Conservation (phyloP, 768 basidiomycete species). For the Sporobolomyces pararoseus region DNA sequence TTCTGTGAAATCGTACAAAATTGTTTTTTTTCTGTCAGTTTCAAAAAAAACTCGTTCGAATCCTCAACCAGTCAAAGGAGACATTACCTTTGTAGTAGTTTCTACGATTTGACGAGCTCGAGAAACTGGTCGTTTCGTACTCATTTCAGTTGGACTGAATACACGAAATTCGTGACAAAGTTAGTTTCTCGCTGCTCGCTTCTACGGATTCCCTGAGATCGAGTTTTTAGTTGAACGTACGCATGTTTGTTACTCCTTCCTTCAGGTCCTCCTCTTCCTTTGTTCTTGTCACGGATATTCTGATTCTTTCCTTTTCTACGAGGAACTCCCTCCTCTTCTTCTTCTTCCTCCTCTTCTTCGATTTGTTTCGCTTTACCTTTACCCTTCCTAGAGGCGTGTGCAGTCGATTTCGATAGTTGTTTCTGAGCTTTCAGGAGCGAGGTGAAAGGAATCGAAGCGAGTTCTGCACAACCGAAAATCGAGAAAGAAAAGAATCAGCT, state of each 20-base stretch:
- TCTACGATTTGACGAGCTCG: constrained; percentile 36
- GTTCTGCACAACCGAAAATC: constrained; percentile 20
- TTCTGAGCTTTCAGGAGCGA: constrained; percentile 39
- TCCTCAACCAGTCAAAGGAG: no score
- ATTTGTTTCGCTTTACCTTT: constrained; percentile 5
- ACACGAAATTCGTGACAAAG: not conserved
- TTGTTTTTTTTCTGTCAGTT: no score
- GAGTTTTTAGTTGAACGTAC: no score
- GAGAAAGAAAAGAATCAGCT: not conserved
- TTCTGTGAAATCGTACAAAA: constrained; percentile 12
- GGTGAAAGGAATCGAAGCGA: constrained; percentile 37
- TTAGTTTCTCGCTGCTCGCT: not conserved
- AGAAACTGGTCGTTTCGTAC: constrained; percentile 30
- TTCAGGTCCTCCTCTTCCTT: not conserved
- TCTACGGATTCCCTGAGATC: no score
- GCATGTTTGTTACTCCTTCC: constrained; percentile 22
- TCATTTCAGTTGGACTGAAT: constrained; percentile 37
- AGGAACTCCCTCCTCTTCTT: not conserved
- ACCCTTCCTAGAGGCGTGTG: constrained; percentile 12
- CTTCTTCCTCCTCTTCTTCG: constrained; percentile 9
- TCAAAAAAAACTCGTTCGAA: no score
- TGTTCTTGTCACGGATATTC: not conserved
- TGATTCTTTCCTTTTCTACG: not conserved
- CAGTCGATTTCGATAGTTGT: constrained; percentile 25
- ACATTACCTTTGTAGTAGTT: constrained; percentile 6